Evolutionary conservation across 2,329 filamentous ascomycete species (phyloP).

Genomic region (Orbilia brochopaga): DNA sequence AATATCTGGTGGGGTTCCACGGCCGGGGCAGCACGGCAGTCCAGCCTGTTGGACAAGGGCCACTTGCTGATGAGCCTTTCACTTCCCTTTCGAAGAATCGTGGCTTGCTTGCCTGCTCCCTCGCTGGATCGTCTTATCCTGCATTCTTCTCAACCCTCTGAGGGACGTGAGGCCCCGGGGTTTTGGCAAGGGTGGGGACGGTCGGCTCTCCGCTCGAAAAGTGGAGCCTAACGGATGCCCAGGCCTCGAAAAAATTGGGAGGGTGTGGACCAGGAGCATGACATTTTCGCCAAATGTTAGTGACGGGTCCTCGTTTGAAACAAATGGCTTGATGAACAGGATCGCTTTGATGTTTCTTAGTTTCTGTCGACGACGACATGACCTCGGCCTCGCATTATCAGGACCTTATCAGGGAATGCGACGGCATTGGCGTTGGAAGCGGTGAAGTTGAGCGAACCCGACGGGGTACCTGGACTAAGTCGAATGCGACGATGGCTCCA

Average conservation of each 20-base stretch:
- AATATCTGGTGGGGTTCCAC: slow-evolving; percentile 8
- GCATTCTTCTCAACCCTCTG: neutral
- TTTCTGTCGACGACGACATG: neutral
- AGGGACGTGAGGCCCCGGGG: neutral
- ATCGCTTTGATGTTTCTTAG: neutral
- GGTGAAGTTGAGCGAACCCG: neutral
- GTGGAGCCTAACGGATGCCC: neutral
- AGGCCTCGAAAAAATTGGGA: neutral
- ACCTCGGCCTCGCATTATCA: neutral
- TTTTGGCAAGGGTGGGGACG: neutral
- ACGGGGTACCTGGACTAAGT: slow-evolving; percentile 41
- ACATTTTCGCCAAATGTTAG: neutral
- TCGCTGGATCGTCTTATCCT: neutral
- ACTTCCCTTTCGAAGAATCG: slow-evolving; percentile 12
- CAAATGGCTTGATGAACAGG: neutral
- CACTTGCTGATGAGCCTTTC: neutral
- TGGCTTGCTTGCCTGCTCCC: slow-evolving; percentile 31
- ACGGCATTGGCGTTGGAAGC: neutral
- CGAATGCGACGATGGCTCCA: slow-evolving; percentile 33
- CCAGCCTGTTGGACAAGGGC: slow-evolving; percentile 50
- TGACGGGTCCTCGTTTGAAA: neutral
- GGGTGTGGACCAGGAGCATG: neutral
- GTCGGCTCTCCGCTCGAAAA: neutral
- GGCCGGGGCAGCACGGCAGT: slow-evolving; percentile 39
- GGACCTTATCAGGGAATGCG: neutral